Evolutionary conservation across 1,284 basidiomycete genomes (phyloP).

Genomic region (Papiliotrema terrestris): DNA sequence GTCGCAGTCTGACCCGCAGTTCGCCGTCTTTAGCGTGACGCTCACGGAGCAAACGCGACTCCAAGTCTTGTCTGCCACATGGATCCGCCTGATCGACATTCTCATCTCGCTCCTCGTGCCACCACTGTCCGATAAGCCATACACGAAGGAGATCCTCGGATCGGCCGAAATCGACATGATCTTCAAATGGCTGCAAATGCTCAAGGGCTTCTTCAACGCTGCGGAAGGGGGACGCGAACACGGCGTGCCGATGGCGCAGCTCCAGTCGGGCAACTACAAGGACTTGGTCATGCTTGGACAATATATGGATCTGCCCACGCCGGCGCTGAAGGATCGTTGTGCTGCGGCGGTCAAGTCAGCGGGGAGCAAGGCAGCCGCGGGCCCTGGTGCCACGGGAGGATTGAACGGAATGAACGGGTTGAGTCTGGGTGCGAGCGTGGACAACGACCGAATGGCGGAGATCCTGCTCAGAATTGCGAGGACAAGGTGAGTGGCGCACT

Average conservation of each 20-base stretch:
- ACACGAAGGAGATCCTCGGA: constrained; percentile 11
- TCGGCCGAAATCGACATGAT: constrained; percentile 40
- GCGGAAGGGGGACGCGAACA: constrained; percentile 40
- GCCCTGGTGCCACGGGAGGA: constrained; percentile 8
- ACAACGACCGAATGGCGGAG: constrained; percentile 43
- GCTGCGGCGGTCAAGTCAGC: constrained; percentile 41
- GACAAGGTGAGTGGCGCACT: constrained; percentile 32
- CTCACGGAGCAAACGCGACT: constrained; percentile 27
- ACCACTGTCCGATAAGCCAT: constrained; percentile 40
- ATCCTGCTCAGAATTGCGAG: constrained; percentile 43
- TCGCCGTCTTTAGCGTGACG: constrained; percentile 42
- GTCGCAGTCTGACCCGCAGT: constrained; percentile 21
- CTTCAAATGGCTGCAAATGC: constrained; percentile 46
- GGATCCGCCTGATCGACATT: constrained; percentile 40
- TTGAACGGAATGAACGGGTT: constrained; percentile 5
- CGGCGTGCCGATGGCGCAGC: constrained; percentile 36
- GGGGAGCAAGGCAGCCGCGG: constrained; percentile 16
- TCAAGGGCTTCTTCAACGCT: constrained; percentile 49
- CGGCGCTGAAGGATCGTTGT: constrained; percentile 36
- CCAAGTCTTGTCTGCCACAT: constrained; percentile 32
- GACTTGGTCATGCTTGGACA: constrained; percentile 47
- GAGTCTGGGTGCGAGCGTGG: constrained; percentile 17
- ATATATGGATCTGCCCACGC: constrained; percentile 44
- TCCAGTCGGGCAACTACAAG: constrained; percentile 39
- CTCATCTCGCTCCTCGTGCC: constrained; percentile 46